Percentiles rank a stretch among this genome's conserved stretches.
Evolutionary conservation across 2,329 filamentous ascomycete genomes (phyloP).

Genomic region (Ophiocordyceps robertsii): DNA sequence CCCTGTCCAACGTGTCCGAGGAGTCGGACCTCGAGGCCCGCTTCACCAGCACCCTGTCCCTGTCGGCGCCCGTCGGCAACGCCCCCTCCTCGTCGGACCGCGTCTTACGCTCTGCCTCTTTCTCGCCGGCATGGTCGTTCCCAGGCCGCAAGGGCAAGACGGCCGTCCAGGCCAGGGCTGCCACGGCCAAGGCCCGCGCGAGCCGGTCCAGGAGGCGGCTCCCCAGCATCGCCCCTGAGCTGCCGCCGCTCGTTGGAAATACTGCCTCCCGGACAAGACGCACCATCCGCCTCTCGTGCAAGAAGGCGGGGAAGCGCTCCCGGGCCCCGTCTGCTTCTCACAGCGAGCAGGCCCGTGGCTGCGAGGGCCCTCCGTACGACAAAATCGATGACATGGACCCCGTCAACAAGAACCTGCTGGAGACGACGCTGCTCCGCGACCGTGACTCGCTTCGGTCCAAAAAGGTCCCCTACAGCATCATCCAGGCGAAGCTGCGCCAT

Average conservation of each 20-base stretch:
- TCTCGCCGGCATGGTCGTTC: background rate
- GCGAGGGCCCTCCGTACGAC: background rate
- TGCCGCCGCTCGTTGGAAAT: background rate
- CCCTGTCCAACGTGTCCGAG: background rate
- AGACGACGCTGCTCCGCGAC: background rate
- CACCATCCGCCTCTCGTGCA: background rate
- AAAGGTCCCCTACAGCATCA: conserved; percentile 1
- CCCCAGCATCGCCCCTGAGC: background rate
- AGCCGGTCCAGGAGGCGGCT: background rate
- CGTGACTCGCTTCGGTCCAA: background rate
- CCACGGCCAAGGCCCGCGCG: background rate
- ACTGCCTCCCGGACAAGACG: background rate
- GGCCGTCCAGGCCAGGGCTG: background rate
- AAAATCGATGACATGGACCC: conserved; percentile 3
- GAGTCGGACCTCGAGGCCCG: background rate
- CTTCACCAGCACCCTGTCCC: background rate
- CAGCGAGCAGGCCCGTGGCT: too few relatives aligned
- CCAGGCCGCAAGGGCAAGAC: background rate
- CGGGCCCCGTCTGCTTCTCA: too few relatives aligned
- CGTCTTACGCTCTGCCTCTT: background rate
- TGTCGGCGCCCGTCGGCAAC: background rate
- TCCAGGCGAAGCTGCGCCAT: background rate
- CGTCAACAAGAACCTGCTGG: background rate
- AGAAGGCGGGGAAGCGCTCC: background rate
- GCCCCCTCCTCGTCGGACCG: background rate